Evolutionary conservation across 805 yeast genomes (phyloP), one percentile per base, ranked within the genome.

Genomic region (Wickerhamiella vanderwaltii): DNA sequence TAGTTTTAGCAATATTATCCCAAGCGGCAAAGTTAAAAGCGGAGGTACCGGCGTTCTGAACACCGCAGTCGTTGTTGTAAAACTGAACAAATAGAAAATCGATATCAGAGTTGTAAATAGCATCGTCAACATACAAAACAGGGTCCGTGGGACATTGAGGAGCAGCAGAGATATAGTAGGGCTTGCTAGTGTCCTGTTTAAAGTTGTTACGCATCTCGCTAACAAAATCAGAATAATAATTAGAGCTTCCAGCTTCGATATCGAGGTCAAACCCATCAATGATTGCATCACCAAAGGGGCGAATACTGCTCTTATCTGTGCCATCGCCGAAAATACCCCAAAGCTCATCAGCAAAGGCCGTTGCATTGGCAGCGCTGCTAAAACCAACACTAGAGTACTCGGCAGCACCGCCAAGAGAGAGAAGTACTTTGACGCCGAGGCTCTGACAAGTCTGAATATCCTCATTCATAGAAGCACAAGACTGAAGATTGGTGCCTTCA

Each of bases 401-500:
- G n/a, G 62, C 46, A 7, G 72, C 70, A 44, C 78, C 78, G 9
- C 65, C 66, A 9, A 85, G 56, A 0, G 94, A 84, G 6, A 85
- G 62, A 36, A 85, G 53, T 4, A 85, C 76, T 50, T 74, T 77
- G 50, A 80, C 81, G 32, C 93, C 94, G 17, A 63, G 51, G 2
- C 62, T 49, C 61, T 85, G 95, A 62, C 95, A 85, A 3, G 75
- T 69, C 43, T 65, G 53, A 49, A 85, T 84, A 52, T 80, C 91
- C 17, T 66, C 39, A 39, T 68, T 81, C 44, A 63, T 68, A 49
- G 54, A 45, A 22, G 66, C 56, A 51, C 77, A 72, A 40, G 66
- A 62, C 7, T 67, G 52, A 25, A 69, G 51, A 12, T 64, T 63
- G 35, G 66, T 61, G 13, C 66, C 52, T 3, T 44, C 42, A 24